Conservation (phyloP, 371 early-diverging fungal species). For the Lichtheimia corymbifera region DNA sequence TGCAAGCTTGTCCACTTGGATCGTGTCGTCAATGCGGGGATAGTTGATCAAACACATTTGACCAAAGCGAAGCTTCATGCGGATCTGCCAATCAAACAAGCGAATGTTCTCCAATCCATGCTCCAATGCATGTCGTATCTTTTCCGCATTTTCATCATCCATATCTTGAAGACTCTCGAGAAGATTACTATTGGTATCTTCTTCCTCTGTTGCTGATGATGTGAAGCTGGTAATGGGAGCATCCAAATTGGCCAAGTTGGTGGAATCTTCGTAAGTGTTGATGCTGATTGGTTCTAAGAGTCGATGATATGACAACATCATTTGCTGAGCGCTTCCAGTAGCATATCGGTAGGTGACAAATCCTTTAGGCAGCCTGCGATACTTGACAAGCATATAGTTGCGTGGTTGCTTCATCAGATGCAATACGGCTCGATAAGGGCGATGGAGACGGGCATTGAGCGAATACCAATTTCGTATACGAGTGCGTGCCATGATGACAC, state of each 20-base stretch:
- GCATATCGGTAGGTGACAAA: conserved; percentile 20
- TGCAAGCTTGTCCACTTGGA: conserved; percentile 9
- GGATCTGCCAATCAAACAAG: conserved; percentile 38
- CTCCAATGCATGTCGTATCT: conserved; percentile 18
- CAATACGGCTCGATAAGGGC: conserved; percentile 8
- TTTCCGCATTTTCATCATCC: conserved; percentile 24
- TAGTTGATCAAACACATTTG: conserved; percentile 23
- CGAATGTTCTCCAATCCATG: conserved; percentile 42
- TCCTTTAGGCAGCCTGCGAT: conserved; percentile 20
- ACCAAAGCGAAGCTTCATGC: conserved; percentile 46
- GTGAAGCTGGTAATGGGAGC: conserved; percentile 3
- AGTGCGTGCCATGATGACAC: conserved; percentile 19
- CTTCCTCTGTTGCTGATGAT: not conserved
- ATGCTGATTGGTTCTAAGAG: conserved; percentile 24
- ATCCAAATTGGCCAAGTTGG: conserved; percentile 25
- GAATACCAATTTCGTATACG: conserved; percentile 49
- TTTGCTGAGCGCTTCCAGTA: conserved; percentile 9
- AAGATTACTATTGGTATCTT: conserved; percentile 4
- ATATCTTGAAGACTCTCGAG: conserved; percentile 14
- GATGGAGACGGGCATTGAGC: conserved; percentile 22
- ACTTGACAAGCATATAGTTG: conserved; percentile 15
- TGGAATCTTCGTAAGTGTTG: conserved; percentile 6
- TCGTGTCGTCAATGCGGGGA: conserved; percentile 1
- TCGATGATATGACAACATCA: conserved; percentile 21
- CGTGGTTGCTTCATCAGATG: conserved; percentile 35